Percentiles rank a stretch among this genome's conserved stretches.
Conservation (phyloP, 176 grass and related monocot genomes). For the Chloris gayana region DNA sequence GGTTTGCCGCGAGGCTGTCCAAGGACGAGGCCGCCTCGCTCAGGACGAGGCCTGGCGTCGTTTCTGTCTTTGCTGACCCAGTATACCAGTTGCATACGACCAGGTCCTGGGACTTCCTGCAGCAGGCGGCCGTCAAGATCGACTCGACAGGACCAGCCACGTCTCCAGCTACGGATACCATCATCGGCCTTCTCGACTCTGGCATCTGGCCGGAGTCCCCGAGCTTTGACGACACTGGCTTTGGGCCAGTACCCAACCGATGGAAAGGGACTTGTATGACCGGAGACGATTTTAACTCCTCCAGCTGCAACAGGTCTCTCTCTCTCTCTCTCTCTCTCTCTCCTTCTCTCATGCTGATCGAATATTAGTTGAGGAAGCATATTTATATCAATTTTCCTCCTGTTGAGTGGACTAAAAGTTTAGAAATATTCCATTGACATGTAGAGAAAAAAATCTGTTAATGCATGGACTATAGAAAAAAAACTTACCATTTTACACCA, state of each 20-base stretch:
- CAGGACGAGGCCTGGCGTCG: conserved; percentile 50
- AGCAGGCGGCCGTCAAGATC: conserved; percentile 45
- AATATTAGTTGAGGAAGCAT: not conserved
- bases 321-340: no score
- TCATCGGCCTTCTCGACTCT: conserved; percentile 82
- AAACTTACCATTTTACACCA: no score
- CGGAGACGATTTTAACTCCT: conserved; percentile 60
- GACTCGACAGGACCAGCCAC: conserved; percentile 20
- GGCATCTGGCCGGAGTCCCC: conserved; percentile 95
- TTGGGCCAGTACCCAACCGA: conserved; percentile 39
- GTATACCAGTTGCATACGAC: conserved; percentile 82
- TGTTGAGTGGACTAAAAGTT: no score
- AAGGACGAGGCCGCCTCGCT: conserved; percentile 59
- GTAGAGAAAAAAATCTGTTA: no score
- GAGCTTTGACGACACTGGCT: conserved; percentile 74
- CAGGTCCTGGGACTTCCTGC: conserved; percentile 90
- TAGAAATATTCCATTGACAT: no score
- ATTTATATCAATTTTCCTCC: no score
- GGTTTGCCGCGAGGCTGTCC: conserved; percentile 73
- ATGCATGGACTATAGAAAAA: no score
- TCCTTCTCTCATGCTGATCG: no score
- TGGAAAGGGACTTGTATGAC: conserved; percentile 91
- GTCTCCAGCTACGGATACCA: conserved; percentile 43
- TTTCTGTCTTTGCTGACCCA: conserved; percentile 77
- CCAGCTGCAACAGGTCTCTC: conserved; percentile 85